phyloP scores from a whole-genome alignment of 2,329 filamentous ascomycete species.

The Colletotrichum liaoningense region DNA sequence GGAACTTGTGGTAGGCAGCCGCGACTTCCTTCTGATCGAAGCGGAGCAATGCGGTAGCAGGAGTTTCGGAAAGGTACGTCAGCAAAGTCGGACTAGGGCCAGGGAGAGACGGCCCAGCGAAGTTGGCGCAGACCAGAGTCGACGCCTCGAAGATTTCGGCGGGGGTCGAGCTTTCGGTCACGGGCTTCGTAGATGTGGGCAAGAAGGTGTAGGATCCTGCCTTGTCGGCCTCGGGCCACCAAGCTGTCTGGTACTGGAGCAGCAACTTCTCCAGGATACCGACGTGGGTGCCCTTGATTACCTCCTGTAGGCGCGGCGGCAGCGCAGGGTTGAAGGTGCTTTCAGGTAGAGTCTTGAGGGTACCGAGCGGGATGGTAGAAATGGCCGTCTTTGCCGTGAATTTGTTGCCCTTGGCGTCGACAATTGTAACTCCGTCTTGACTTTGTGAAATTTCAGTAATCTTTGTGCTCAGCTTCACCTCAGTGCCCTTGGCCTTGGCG shows the following conservation, averaged over 20 bases:
- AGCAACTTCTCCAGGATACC: constrained; percentile 33
- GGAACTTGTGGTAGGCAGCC: constrained; percentile 29
- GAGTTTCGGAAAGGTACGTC: constrained; percentile 31
- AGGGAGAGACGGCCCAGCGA: constrained; percentile 24
- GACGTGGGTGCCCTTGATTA: constrained; percentile 29
- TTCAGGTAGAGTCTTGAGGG: constrained; percentile 29
- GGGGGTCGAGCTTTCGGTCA: constrained; percentile 21
- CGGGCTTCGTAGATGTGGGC: constrained; percentile 30
- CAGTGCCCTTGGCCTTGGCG: constrained; percentile 22
- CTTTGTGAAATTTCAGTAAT: constrained; percentile 9
- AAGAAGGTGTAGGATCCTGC: constrained; percentile 30
- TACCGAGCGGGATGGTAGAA: constrained; percentile 31
- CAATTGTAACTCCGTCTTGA: constrained; percentile 11
- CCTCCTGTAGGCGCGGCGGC: constrained; percentile 22
- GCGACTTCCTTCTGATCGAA: constrained; percentile 28
- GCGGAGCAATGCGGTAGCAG: constrained; percentile 24
- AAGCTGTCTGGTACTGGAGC: constrained; percentile 27
- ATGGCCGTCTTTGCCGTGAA: constrained; percentile 31
- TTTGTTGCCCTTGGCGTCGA: constrained; percentile 27
- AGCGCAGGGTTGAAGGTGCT: constrained; percentile 28
- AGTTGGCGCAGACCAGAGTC: constrained; percentile 30
- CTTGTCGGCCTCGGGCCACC: constrained; percentile 33
- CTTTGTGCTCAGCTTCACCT: constrained; percentile 29
- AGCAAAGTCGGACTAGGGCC: constrained; percentile 28
- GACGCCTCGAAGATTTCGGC: constrained; percentile 30